Percentiles rank a stretch among this genome's conserved stretches.
Conservation (phyloP, 2,329 filamentous ascomycete species). For the Ascochyta fabae region DNA sequence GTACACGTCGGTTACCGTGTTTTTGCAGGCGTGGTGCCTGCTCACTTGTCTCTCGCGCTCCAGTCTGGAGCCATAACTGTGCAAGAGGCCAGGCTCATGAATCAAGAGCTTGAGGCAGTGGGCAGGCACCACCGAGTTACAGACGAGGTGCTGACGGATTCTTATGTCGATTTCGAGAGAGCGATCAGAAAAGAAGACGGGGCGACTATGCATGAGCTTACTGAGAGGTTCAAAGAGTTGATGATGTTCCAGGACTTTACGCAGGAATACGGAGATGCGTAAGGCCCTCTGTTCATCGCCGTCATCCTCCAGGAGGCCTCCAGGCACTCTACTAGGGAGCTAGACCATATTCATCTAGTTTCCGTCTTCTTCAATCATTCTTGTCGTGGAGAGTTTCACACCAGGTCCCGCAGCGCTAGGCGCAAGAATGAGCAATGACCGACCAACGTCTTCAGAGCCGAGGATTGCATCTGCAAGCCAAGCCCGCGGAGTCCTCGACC, state of each 20-base stretch:
- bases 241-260: constrained; percentile 37
- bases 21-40: not conserved
- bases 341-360: too few species aligned
- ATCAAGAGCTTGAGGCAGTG: not conserved
- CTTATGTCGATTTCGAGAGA: constrained; percentile 7
- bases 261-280: not conserved
- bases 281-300: not conserved
- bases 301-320: too few species aligned
- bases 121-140: not conserved
- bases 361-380: too few species aligned
- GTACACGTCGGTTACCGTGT: not conserved
- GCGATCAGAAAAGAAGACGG: constrained; percentile 1
- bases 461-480: not conserved
- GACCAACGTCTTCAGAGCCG: too few species aligned
- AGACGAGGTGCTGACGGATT: not conserved
- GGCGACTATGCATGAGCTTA: constrained; percentile 34
- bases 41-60: constrained; percentile 2
- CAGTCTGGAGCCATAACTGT: not conserved
- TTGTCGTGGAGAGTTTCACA: too few species aligned
- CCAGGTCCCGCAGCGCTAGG: too few species aligned
- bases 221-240: constrained; percentile 33
- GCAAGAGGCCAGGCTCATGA: not conserved
- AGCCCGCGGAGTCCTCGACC: not conserved
- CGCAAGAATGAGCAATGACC: too few species aligned
- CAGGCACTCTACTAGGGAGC: too few species aligned